Conservation (phyloP, 2,329 filamentous ascomycete species). For the Fusarium chlamydosporum region DNA sequence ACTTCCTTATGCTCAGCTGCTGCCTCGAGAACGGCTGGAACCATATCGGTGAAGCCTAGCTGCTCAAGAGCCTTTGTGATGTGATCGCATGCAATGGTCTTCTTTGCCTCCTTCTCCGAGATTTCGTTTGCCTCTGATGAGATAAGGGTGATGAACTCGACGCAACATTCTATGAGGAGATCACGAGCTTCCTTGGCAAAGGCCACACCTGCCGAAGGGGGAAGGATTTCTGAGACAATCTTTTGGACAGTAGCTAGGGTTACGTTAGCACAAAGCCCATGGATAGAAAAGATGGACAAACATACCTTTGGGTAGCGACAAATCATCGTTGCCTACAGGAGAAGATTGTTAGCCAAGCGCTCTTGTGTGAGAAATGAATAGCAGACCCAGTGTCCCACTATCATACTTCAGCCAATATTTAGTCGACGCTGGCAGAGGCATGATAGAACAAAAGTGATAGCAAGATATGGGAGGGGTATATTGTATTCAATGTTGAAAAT, state of each 20-base stretch:
- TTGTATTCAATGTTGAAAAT: constrained; percentile 6
- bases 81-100: constrained; percentile 98
- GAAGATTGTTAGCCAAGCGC: constrained; percentile 52
- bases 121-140: constrained; percentile 99
- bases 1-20: constrained; percentile 93
- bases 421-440: constrained; percentile 45
- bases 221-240: constrained; percentile 95
- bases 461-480: constrained; percentile 7
- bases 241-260: constrained; percentile 76
- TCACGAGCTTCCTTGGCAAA: constrained; percentile 97
- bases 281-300: neutral
- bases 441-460: constrained; percentile 11
- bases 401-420: constrained; percentile 52
- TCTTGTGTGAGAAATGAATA: constrained; percentile 1
- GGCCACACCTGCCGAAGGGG: constrained; percentile 78
- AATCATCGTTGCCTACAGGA: constrained; percentile 71
- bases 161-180: constrained; percentile 96
- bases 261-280: constrained; percentile 48
- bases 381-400: constrained; percentile 40
- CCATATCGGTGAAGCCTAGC: constrained; percentile 92
- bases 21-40: constrained; percentile 87
- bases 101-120: constrained; percentile 98
- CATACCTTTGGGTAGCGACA: constrained; percentile 75
- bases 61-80: constrained; percentile 95
- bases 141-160: constrained; percentile 98